These are phyloP conservation scores for Coemansia sp. DNA, from an alignment of 192 early-diverging fungal genomes.

Conservation along the genomic window DNA sequence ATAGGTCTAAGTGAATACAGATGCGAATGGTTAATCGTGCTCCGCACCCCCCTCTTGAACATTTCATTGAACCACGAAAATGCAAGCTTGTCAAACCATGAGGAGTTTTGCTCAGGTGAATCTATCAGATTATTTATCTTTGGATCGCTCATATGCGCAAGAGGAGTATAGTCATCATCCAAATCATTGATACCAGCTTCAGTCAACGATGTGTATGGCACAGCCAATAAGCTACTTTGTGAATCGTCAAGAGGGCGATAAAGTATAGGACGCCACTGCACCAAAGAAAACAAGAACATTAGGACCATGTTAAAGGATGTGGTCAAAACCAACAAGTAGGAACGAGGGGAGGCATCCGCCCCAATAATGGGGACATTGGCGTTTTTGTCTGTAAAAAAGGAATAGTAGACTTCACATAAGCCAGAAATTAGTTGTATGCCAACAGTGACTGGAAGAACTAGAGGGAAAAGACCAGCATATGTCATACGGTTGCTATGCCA, in stretches of 20 bases:
- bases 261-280: constrained; percentile 11
- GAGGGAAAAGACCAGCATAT: constrained; percentile 24
- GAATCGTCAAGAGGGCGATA: constrained; percentile 4
- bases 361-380: constrained; percentile 22
- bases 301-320: constrained; percentile 4
- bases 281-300: constrained; percentile 1
- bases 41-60: constrained; percentile 55
- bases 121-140: constrained; percentile 17
- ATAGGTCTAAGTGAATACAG: constrained; percentile 56
- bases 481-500: constrained; percentile 5
- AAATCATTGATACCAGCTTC: background rate
- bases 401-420: constrained; percentile 15
- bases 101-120: constrained; percentile 30
- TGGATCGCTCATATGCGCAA: constrained; percentile 20
- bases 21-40: constrained; percentile 59
- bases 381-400: constrained; percentile 20
- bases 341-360: constrained; percentile 11
- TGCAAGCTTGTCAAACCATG: constrained; percentile 29
- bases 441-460: constrained; percentile 14
- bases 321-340: constrained; percentile 17
- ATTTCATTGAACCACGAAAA: constrained; percentile 66
- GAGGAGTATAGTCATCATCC: constrained; percentile 19
- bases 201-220: background rate
- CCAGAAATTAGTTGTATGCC: constrained; percentile 14
- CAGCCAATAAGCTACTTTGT: background rate